Evolutionary conservation across 768 basidiomycete species (phyloP).

Genomic region (Kwoniella europaea): DNA sequence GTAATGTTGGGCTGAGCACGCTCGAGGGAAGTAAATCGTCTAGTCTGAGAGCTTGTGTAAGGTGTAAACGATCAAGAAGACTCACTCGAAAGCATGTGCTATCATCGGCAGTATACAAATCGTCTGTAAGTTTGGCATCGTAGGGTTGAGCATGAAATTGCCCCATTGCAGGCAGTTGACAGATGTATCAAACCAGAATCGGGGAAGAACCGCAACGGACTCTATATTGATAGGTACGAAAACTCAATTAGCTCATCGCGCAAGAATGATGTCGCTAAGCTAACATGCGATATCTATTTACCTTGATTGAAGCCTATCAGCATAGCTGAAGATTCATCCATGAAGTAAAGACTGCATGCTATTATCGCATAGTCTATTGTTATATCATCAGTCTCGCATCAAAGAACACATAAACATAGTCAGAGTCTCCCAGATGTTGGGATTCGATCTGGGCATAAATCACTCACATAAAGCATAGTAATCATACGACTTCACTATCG

Average conservation of each 20-base stretch:
- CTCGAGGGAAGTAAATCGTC: neutral
- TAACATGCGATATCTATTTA: neutral
- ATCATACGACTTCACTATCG: conserved; percentile 13
- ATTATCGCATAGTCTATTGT: conserved; percentile 29
- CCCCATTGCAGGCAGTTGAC: conserved; percentile 25
- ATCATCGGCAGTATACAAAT: conserved; percentile 33
- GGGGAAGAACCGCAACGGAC: conserved; percentile 5
- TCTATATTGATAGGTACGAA: neutral
- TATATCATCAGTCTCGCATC: too few species aligned
- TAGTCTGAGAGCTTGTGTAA: neutral
- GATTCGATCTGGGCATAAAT: too few species aligned
- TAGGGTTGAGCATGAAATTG: conserved; percentile 28
- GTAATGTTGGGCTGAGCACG: too few species aligned
- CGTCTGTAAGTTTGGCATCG: conserved; percentile 24
- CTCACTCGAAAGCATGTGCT: conserved; percentile 36
- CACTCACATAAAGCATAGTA: conserved; percentile 27
- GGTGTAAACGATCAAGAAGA: neutral
- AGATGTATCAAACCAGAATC: conserved; percentile 32
- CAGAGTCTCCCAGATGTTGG: neutral
- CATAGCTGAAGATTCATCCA: conserved; percentile 19
- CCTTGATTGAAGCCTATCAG: conserved; percentile 19
- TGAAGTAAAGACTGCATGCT: conserved; percentile 33
- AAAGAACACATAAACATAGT: neutral
- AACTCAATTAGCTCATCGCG: too few species aligned
- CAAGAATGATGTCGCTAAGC: too few species aligned